Evolutionary conservation across 192 early-diverging fungal species (phyloP).

Genomic region (Coemansia javaensis): DNA sequence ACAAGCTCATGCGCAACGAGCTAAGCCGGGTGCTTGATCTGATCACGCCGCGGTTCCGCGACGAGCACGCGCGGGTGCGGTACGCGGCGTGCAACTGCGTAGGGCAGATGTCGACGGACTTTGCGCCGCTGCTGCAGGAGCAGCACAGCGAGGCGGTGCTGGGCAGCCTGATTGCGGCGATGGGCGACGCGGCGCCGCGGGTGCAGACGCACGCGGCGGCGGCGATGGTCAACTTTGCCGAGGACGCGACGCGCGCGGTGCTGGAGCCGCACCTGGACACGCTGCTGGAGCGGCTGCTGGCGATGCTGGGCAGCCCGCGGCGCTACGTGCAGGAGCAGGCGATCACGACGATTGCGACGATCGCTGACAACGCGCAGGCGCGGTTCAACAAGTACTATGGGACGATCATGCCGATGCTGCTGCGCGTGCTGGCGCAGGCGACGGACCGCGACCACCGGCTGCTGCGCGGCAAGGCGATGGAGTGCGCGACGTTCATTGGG

Average conservation of each 20-base stretch:
- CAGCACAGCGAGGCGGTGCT: slow-evolving; percentile 70
- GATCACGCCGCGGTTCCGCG: slow-evolving; percentile 73
- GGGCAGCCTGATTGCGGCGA: slow-evolving; percentile 73
- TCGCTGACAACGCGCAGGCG: slow-evolving; percentile 92
- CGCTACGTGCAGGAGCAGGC: slow-evolving; percentile 99
- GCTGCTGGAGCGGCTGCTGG: slow-evolving; percentile 80
- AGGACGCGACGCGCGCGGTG: slow-evolving; percentile 76
- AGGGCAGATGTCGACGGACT: slow-evolving; percentile 98
- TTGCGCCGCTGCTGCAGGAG: slow-evolving; percentile 72
- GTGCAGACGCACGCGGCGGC: slow-evolving; percentile 95
- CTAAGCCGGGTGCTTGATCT: slow-evolving; percentile 80
- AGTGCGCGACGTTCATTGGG: slow-evolving; percentile 94
- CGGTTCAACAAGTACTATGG: slow-evolving; percentile 88
- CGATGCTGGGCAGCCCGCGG: slow-evolving; percentile 76
- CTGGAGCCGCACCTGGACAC: slow-evolving; percentile 86
- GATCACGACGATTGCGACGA: slow-evolving; percentile 94
- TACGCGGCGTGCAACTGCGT: slow-evolving; percentile 95
- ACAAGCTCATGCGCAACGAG: slow-evolving; percentile 88
- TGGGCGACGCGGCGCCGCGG: slow-evolving; percentile 80
- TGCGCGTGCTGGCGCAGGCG: slow-evolving; percentile 82
- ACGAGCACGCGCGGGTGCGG: slow-evolving; percentile 92
- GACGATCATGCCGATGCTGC: slow-evolving; percentile 92
- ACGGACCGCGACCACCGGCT: slow-evolving; percentile 81
- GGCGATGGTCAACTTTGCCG: slow-evolving; percentile 96
- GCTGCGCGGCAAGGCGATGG: slow-evolving; percentile 94